phyloP scores from a whole-genome alignment of 1,139 yeast species.

The Ogataea hybrid region DNA sequence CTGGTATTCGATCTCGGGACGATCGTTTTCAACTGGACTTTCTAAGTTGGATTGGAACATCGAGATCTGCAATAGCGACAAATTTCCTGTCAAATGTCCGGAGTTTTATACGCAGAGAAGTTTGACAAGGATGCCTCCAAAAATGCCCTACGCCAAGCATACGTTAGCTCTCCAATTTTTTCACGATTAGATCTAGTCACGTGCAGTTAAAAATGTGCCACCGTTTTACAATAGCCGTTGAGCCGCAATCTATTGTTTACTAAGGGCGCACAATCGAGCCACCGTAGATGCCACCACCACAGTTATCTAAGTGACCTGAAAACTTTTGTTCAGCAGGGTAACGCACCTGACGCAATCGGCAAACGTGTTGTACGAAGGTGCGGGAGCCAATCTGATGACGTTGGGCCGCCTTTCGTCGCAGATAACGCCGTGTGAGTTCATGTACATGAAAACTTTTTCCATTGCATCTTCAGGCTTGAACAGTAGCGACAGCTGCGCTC shows the following conservation, averaged over 20 bases:
- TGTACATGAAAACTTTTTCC: constrained; percentile 54
- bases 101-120: constrained; percentile 1
- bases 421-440: constrained; percentile 60
- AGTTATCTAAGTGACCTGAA: constrained; percentile 22
- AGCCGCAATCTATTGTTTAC: constrained; percentile 6
- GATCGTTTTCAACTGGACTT: not conserved
- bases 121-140: not conserved
- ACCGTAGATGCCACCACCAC: constrained; percentile 10
- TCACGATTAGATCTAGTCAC: constrained; percentile 17
- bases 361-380: constrained; percentile 78
- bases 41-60: not conserved
- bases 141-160: not conserved
- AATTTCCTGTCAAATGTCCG: not conserved
- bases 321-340: constrained; percentile 42
- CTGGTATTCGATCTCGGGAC: not conserved
- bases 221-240: constrained; percentile 2
- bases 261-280: not conserved
- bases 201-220: constrained; percentile 10
- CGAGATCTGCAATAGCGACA: not conserved
- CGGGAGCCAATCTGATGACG: constrained; percentile 82
- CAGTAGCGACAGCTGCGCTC: constrained; percentile 75
- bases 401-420: constrained; percentile 90
- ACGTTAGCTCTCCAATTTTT: not conserved
- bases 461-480: constrained; percentile 63
- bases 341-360: constrained; percentile 55